A percentile compares a stretch with the other conserved stretches of the same genome.
Conservation (phyloP, 352 stramenopile genomes). For the Globisporangium cystogenes region DNA sequence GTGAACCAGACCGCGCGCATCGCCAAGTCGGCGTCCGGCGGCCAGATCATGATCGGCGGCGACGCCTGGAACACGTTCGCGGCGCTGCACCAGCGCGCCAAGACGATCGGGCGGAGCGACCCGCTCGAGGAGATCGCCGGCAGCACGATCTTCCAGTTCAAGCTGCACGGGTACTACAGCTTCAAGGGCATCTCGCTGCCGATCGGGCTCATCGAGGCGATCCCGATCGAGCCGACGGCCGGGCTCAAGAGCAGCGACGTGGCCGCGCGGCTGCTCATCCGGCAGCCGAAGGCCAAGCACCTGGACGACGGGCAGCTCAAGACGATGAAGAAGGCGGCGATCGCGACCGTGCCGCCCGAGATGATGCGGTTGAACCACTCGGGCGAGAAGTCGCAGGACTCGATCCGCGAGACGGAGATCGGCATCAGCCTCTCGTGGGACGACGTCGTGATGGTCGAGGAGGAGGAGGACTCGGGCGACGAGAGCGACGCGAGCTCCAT, state of each 20-base stretch:
- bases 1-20: constrained; percentile 87
- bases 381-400: constrained; percentile 63
- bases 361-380: constrained; percentile 56
- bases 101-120: constrained; percentile 31
- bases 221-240: constrained; percentile 59
- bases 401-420: constrained; percentile 81
- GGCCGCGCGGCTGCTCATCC: constrained; percentile 24
- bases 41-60: constrained; percentile 76
- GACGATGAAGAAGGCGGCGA: constrained; percentile 38
- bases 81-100: constrained; percentile 23
- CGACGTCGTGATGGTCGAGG: constrained; percentile 69
- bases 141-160: constrained; percentile 78
- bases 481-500: constrained; percentile 24
- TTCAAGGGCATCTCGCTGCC: constrained; percentile 86
- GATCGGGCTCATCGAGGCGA: constrained; percentile 75
- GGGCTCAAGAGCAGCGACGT: constrained; percentile 37
- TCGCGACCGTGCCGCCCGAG: constrained; percentile 46
- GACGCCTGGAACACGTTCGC: constrained; percentile 74
- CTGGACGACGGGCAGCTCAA: constrained; percentile 45
- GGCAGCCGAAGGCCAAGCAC: constrained; percentile 52
- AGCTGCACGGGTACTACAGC: constrained; percentile 72
- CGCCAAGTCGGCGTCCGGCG: constrained; percentile 74
- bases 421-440: constrained; percentile 66
- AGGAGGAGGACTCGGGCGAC: constrained; percentile 39
- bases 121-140: constrained; percentile 36